Evolutionary conservation across 116 monocot genomes (phyloP), one percentile per base, ranked within the genome.

Genomic region (Posidonia oceanica): DNA sequence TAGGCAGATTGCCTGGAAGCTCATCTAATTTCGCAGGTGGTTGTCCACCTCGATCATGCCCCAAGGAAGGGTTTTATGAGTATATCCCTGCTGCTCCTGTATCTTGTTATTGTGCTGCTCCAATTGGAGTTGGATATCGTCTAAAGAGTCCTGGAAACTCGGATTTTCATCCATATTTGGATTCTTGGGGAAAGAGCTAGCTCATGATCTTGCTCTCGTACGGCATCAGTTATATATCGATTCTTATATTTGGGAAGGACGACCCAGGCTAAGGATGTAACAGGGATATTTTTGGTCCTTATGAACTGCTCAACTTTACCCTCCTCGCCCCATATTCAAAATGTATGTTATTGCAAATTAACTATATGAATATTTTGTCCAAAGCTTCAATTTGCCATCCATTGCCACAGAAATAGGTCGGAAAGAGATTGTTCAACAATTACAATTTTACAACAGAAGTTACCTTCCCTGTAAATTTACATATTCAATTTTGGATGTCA

Each of bases 101-200:
- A 23, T 15, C 68, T 63, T 98, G 98, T 75, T 81, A 84, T 41
- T 98, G 93, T 80, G 71, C 83, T 54, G 71, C 76, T 14, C 87
- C 97, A 69, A 58, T 97, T 79, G 41, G 74, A 75, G 89, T 97
- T 80, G 89, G 83, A 72, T 97, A 97, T 77, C 85, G 97, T 39
- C 72, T 97, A 23, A 97, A 97, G 71, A 91, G 91, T 80, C 97
- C 97, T 52, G 89, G 89, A 36, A 87, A 92, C 73, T 78, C 78
- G 38, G 66, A 97, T 74, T 97, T 97, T 41, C 80, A 4, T 54
- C 75, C 82, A 20, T 75, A 78, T 39, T 21, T 20, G 29, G 16
- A 71, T 66, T 54, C 64, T 36, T 92, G 64, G 68, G 79, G 76
- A 37, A 16, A 4, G 87, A 83, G 48, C 73, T 92, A 59, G 80